A percentile compares a stretch with the other conserved stretches of the same genome.
Evolutionary conservation across 202 grass and related monocot genomes (phyloP).

Genomic region (Cymbopogon flexuosus): DNA sequence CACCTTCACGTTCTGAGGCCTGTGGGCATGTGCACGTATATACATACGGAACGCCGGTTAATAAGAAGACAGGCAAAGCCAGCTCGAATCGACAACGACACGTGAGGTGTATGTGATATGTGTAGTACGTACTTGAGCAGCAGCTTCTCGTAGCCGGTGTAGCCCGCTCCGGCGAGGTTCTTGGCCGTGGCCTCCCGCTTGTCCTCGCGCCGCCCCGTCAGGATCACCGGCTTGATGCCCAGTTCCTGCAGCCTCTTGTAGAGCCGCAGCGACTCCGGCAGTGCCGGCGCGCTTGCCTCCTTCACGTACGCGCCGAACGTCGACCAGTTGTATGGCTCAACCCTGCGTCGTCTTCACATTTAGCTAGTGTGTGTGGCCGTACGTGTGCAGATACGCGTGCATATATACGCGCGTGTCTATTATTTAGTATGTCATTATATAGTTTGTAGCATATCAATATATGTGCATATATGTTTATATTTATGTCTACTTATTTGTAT

Average conservation of each 20-base stretch:
- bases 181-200: background rate
- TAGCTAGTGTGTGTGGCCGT: no score
- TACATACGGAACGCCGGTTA: no score
- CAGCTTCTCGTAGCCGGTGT: conserved; percentile 28
- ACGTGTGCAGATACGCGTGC: no score
- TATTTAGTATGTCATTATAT: no score
- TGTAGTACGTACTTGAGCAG: conserved; percentile 20
- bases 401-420: no score
- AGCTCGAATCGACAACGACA: background rate
- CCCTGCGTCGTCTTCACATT: background rate
- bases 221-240: conserved; percentile 38
- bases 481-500: no score
- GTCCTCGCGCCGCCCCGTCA: conserved; percentile 26
- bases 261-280: conserved; percentile 27
- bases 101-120: no score
- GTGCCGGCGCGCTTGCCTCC: conserved; percentile 7
- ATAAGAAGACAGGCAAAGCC: no score
- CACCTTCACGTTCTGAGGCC: background rate
- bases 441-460: no score
- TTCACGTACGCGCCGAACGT: background rate
- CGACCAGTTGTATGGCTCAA: background rate
- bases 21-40: background rate
- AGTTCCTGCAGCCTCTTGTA: conserved; percentile 21
- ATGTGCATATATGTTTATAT: no score
- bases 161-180: conserved; percentile 23